phyloP scores from a whole-genome alignment of 2,329 filamentous ascomycete species.

The Sclerotinia trifoliorum region DNA sequence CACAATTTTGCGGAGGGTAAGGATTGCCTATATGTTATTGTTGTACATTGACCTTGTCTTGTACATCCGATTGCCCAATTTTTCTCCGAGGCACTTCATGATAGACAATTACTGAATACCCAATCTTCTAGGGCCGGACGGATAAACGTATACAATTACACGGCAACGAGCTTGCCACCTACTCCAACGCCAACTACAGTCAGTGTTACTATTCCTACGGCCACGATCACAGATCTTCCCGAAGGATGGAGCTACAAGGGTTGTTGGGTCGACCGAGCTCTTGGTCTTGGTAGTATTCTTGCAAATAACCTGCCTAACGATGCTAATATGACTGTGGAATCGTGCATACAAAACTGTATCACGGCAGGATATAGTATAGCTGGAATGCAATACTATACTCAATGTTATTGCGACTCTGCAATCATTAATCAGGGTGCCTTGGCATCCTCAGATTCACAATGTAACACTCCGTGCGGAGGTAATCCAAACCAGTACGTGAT shows the following conservation, averaged over 20 bases:
- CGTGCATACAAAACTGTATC: constrained; percentile 40
- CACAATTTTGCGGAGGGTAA: constrained; percentile 39
- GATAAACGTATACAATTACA: constrained; percentile 32
- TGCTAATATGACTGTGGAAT: constrained; percentile 28
- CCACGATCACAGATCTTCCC: constrained; percentile 28
- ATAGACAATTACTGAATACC: not conserved
- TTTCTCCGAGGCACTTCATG: not conserved
- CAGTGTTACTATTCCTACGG: constrained; percentile 13
- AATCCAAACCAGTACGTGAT: constrained; percentile 32
- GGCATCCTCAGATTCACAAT: constrained; percentile 40
- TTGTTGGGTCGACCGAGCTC: constrained; percentile 32
- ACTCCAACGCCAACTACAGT: constrained; percentile 18
- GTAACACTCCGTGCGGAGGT: constrained; percentile 35
- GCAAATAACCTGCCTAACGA: constrained; percentile 23
- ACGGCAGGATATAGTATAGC: constrained; percentile 34
- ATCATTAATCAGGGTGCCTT: constrained; percentile 32
- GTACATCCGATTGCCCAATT: too few species aligned
- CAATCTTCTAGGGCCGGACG: constrained; percentile 22
- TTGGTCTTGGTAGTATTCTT: constrained; percentile 30
- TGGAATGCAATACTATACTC: constrained; percentile 40
- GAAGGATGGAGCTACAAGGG: constrained; percentile 32
- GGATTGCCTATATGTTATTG: not conserved
- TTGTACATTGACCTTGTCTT: not conserved
- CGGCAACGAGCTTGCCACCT: constrained; percentile 22
- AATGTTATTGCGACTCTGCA: constrained; percentile 37